phyloP scores from a whole-genome alignment of 75 land plant genomes.

The Pinus tabuliformis region DNA sequence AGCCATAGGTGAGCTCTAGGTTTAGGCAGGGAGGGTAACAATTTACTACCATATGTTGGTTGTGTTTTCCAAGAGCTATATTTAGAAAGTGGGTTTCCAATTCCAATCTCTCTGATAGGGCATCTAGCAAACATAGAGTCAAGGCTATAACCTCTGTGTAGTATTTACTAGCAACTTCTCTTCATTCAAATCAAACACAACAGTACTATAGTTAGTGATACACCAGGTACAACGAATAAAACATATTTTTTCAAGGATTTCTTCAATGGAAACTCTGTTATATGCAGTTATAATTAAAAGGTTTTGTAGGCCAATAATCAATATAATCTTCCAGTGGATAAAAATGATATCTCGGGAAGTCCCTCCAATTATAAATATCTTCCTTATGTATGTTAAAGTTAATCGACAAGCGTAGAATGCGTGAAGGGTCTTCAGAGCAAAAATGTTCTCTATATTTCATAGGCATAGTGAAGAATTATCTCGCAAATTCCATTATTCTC shows the following conservation, averaged over 20 bases:
- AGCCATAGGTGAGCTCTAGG: constrained; percentile 44
- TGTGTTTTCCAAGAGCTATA: constrained; percentile 32
- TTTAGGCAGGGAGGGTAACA: constrained; percentile 57
- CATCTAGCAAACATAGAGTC: constrained; percentile 25
- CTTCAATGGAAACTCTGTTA: too few relatives aligned
- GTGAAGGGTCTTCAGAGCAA: constrained; percentile 37
- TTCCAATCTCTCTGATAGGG: constrained; percentile 55
- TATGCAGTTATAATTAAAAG: constrained; percentile 34
- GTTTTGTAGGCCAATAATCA: constrained; percentile 36
- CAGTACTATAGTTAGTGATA: not conserved
- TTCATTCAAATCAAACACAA: not conserved
- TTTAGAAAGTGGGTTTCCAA: constrained; percentile 26
- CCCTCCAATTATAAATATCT: constrained; percentile 34
- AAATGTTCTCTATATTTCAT: constrained; percentile 28
- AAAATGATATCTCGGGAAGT: constrained; percentile 39
- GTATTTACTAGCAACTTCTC: constrained; percentile 32
- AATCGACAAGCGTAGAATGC: constrained; percentile 23
- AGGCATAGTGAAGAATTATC: constrained; percentile 38
- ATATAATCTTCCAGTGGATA: constrained; percentile 39
- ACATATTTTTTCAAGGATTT: constrained; percentile 10
- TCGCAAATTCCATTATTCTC: constrained; percentile 21
- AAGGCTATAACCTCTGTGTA: constrained; percentile 24
- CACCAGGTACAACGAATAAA: too few relatives aligned
- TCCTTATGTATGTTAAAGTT: constrained; percentile 48
- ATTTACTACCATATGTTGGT: constrained; percentile 33